phyloP scores from a whole-genome alignment of 148 eudicot species.

The Persicaria maculosa region DNA sequence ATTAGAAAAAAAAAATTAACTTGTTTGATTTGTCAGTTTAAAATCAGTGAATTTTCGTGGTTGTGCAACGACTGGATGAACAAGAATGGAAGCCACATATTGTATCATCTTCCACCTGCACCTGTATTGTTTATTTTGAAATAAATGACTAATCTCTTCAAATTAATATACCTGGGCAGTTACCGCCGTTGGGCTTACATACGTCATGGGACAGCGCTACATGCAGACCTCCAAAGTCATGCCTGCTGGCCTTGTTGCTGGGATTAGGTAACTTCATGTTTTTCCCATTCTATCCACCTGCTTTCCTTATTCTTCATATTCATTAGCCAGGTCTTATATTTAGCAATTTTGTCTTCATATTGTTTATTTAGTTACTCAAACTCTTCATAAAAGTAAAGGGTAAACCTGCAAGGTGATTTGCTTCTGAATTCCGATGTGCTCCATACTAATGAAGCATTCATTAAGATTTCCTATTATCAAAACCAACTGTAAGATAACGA shows the following conservation, averaged over 20 bases:
- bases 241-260: slow-evolving; percentile 95
- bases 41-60: background rate
- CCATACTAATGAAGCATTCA: background rate
- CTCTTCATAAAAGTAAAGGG: background rate
- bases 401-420: background rate
- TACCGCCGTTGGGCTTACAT: slow-evolving; percentile 66
- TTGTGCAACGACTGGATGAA: background rate
- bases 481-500: background rate
- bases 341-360: background rate
- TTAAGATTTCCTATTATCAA: background rate
- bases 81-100: background rate
- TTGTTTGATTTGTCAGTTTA: background rate
- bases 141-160: background rate
- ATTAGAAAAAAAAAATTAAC: background rate
- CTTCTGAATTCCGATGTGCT: background rate
- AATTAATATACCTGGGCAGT: slow-evolving; percentile 37
- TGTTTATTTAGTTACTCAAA: too few species aligned
- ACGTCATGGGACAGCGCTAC: slow-evolving; percentile 84
- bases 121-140: background rate
- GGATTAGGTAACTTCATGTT: slow-evolving; percentile 54
- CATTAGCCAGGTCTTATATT: background rate
- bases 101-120: background rate
- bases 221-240: slow-evolving; percentile 78
- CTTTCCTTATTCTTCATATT: background rate
- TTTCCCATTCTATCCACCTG: background rate